Evolutionary conservation across 805 yeast species (phyloP), one percentile per base, ranked within the genome.

Genomic region (Candida xyloterini): DNA sequence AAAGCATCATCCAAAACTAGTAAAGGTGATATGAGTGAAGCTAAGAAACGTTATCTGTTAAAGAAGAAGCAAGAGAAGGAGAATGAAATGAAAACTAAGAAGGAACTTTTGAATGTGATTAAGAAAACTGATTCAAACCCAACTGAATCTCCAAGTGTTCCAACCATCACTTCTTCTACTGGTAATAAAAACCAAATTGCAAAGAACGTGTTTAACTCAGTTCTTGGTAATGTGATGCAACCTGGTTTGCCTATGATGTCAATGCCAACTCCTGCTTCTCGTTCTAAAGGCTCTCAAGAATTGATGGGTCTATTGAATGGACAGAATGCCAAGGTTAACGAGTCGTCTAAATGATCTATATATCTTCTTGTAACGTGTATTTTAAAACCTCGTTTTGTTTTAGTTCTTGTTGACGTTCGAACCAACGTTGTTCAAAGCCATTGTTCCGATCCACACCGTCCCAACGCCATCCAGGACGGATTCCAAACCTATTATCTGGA

Each of bases 401-500:
- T 5, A 53, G 23, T 26, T 70, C 71, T 10, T 59, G 57, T 40
- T 62, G 69, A 50, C 55, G 68, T 31, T 59, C 68, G 47, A 84
- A 70, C 70, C 84, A 73, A 39, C 72, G 66, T 34, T 64, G 67
- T 56, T 90, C 98, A 61, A 84, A 90, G 3, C 96, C 96, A 56
- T 83, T 90, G 0, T 95, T 79, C 43, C 98, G 66, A 61, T 87
- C 90, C 2, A 90, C 80, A 0, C 97, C 97, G 60, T 86, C 95
- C 98, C 98, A 90, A 42, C 86, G 68, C 48, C 69, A 67, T 0
- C 97, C 96, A 0, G 96, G 95, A 4, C 65, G 62, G 10, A 90
- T 79, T 2, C 73, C 73, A 60, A 86, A 90, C 42, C 98, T 65
- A 56, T 90, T 90, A 15, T 75, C 76, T 0, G 86, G 78, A 39